Evolutionary conservation across 2,329 filamentous ascomycete species (phyloP).

Genomic region (Paecilomyces fulvus): DNA sequence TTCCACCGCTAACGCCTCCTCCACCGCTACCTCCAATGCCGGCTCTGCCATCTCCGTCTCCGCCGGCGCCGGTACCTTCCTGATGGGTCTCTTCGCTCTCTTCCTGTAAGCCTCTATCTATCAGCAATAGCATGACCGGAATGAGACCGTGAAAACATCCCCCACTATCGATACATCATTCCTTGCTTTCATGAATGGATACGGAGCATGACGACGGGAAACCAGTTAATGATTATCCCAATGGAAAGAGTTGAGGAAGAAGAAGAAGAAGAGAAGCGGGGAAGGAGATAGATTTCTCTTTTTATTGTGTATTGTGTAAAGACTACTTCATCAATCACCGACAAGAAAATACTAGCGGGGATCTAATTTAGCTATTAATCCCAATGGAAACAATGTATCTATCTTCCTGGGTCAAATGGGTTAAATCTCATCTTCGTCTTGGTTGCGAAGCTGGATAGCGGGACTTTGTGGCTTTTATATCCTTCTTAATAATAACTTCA

Average conservation of each 20-base stretch:
- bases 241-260: neutral
- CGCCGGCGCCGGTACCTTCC: conserved; percentile 19
- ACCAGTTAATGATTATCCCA: neutral
- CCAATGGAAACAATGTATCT: neutral
- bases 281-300: neutral
- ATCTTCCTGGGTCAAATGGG: neutral
- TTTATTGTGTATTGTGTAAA: neutral
- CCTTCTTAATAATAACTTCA: too few species aligned
- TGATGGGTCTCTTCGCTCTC: conserved; percentile 19
- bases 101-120: conserved; percentile 12
- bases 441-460: too few species aligned
- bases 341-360: neutral
- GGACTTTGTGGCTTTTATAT: too few species aligned
- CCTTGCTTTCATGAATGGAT: neutral
- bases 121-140: neutral
- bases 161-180: neutral
- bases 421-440: neutral
- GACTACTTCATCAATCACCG: neutral
- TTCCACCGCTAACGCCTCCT: conserved; percentile 8
- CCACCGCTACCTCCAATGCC: conserved; percentile 13
- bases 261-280: neutral
- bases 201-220: neutral
- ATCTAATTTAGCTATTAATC: neutral
- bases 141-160: neutral
- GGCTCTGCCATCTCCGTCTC: conserved; percentile 18